Evolutionary conservation across 345 rosid species (phyloP), one percentile per base, ranked within the genome.

Genomic region (Melaleuca alternifolia): DNA sequence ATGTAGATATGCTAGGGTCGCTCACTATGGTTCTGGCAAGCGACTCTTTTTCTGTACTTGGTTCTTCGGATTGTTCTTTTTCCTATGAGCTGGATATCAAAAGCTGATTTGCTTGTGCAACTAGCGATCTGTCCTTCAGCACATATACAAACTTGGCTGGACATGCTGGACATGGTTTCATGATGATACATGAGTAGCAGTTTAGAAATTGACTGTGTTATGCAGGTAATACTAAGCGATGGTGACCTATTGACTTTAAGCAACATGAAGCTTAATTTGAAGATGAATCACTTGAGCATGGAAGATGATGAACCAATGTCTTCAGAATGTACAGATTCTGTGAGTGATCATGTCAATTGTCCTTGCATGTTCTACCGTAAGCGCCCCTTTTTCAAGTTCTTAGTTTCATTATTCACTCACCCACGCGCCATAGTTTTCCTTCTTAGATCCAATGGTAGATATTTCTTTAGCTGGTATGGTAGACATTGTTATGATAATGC

Each of bases 331-430:
- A 3, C 3, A 62, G 76, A 62, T 62, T 30, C 5, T 6, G 76
- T 30, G 44, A 62, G 76, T 62, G 76, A 7, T 30, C 44, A 62
- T 62, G 44, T 14, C 41, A 28, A 28, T 6, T 62, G 20, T 30
- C 44, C 76, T 62, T 62, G 76, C 76, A 62, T 5, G 30, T 30
- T 30, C 23, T 0, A 62, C 75, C 75, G 41, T 28, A 13, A 28
- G 41, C 8, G 0, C 14, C 7, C 30, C 26, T 2, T 24, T 56
- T 61, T 28, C 41, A 0, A 62, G 41, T 62, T 15, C 26, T 15
- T 15, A 30, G 76, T 30, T 14, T 62, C 23, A 62, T 62, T 6
- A 3, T 30, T 62, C 20, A 62, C 41, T 41, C 41, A 7, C 21
- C 3, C 41, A 3, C 76, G 16, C 44, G 2, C 76, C 76, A 2